Conservation (phyloP, 164 flowering plant genomes). For the Magnolia officinalis region DNA sequence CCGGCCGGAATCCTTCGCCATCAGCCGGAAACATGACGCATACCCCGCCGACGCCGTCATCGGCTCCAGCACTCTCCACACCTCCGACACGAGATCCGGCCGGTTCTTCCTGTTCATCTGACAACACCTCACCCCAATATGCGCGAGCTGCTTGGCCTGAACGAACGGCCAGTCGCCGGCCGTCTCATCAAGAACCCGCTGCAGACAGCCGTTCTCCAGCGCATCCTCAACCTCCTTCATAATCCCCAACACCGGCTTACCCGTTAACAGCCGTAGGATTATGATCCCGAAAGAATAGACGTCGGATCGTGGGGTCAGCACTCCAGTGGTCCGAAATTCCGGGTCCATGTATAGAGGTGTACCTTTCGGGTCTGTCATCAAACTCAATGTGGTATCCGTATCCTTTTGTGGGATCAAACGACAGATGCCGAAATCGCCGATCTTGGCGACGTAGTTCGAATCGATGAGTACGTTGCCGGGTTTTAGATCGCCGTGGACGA, state of each 20-base stretch:
- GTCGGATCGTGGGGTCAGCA: constrained; percentile 72
- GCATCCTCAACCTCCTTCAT: constrained; percentile 64
- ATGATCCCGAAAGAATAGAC: constrained; percentile 83
- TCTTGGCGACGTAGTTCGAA: constrained; percentile 53
- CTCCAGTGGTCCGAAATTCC: constrained; percentile 66
- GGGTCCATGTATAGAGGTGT: constrained; percentile 75
- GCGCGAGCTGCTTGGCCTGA: constrained; percentile 77
- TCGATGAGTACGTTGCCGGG: constrained; percentile 85
- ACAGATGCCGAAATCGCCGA: constrained; percentile 82
- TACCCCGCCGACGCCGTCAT: constrained; percentile 59
- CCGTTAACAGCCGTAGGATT: constrained; percentile 64
- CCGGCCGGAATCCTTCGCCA: constrained; percentile 32
- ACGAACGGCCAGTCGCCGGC: constrained; percentile 95
- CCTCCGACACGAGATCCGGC: constrained; percentile 70
- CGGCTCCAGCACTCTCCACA: constrained; percentile 73
- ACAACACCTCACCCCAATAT: constrained; percentile 68
- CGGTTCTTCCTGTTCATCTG: constrained; percentile 45
- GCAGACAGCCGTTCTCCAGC: constrained; percentile 46
- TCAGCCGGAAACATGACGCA: constrained; percentile 29
- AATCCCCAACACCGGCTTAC: constrained; percentile 59
- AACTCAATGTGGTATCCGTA: constrained; percentile 26
- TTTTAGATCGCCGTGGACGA: constrained; percentile 79
- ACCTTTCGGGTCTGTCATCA: constrained; percentile 63
- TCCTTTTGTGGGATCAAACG: constrained; percentile 29
- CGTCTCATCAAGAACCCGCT: constrained; percentile 52